A percentile compares a stretch with the other conserved stretches of the same genome.
Conservation (phyloP, 176 grass and related monocot genomes). For the Carex cristatella region DNA sequence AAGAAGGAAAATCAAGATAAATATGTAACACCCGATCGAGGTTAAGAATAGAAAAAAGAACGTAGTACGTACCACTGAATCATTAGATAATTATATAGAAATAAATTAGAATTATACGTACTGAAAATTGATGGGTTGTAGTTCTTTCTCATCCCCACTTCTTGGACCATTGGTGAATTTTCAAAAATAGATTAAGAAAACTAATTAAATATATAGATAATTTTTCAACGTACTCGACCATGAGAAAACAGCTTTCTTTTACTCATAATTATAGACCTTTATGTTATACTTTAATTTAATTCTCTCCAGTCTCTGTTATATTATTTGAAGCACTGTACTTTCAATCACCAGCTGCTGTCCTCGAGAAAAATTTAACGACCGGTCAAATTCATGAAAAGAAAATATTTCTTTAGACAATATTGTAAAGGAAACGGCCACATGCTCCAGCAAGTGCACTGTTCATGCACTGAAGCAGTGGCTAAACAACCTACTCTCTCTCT, state of each 20-base stretch:
- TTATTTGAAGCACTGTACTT: background rate
- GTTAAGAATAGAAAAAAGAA: background rate
- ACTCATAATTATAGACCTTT: background rate
- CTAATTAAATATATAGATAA: too few species aligned
- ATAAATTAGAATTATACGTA: too few species aligned
- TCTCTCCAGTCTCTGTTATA: background rate
- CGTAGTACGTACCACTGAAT: too few species aligned
- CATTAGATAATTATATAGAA: too few species aligned
- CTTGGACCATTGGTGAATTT: too few species aligned
- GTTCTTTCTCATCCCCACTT: too few species aligned
- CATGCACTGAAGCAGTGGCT: constrained; percentile 23
- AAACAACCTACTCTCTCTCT: constrained; percentile 3
- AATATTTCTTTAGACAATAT: background rate
- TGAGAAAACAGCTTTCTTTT: background rate
- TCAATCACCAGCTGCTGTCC: background rate
- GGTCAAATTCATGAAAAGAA: background rate
- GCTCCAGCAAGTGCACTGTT: constrained; percentile 1
- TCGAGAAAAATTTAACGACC: background rate
- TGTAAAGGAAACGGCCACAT: constrained; percentile 13
- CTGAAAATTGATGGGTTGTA: too few species aligned
- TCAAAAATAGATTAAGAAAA: too few species aligned
- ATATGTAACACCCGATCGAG: background rate
- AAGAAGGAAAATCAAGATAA: background rate
- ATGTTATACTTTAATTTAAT: background rate
- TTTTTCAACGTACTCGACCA: background rate